A percentile compares a stretch with the other conserved stretches of the same genome.
These are phyloP conservation scores for Ogataea trehalophila DNA, from an alignment of 805 yeast species.

Conservation along the genomic window DNA sequence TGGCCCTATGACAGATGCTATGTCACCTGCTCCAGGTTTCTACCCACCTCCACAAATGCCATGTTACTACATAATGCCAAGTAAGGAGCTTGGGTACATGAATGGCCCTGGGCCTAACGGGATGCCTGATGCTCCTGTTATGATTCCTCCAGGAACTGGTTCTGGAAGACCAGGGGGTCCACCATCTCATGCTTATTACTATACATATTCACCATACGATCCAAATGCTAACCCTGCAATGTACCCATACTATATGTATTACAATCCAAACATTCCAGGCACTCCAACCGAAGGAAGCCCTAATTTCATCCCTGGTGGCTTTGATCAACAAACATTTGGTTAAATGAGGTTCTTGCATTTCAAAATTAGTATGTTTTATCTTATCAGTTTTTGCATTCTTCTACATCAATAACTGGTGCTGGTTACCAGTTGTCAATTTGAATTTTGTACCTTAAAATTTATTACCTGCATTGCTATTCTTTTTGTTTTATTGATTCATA, in stretches of 20 bases:
- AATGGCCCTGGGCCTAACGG: conserved; percentile 12
- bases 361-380: too few relatives aligned
- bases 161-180: conserved; percentile 15
- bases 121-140: conserved; percentile 7
- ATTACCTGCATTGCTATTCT: too few relatives aligned
- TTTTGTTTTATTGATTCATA: too few relatives aligned
- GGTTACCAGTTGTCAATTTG: too few relatives aligned
- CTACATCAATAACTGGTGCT: too few relatives aligned
- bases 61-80: conserved; percentile 26
- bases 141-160: conserved; percentile 10
- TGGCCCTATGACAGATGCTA: conserved; percentile 1
- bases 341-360: not conserved
- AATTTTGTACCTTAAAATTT: too few relatives aligned
- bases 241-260: conserved; percentile 30
- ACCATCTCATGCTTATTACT: conserved; percentile 23
- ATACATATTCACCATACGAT: conserved; percentile 25
- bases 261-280: conserved; percentile 22
- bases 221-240: conserved; percentile 20
- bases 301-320: conserved; percentile 12
- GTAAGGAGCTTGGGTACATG: conserved; percentile 22
- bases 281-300: conserved; percentile 13
- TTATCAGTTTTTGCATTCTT: too few relatives aligned
- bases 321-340: conserved; percentile 9
- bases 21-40: conserved; percentile 12
- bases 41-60: conserved; percentile 21